Evolutionary conservation across 768 basidiomycete genomes (phyloP), one percentile per base, ranked within the genome.

Genomic region (Pleurotus sapidus): DNA sequence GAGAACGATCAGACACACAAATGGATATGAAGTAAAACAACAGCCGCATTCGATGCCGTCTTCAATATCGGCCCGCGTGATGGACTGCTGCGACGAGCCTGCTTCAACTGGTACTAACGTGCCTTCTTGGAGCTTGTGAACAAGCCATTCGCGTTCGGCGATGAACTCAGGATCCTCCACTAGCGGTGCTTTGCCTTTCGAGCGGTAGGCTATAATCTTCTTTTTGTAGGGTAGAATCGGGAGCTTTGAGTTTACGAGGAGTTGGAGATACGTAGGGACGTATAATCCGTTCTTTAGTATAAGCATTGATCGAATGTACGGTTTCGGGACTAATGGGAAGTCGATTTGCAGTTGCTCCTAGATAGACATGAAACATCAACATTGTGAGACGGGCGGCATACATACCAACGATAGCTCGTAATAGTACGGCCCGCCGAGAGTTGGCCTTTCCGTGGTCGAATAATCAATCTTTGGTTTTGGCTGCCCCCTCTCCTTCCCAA

Each of bases 21-120:
- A 57, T 43, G 46, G 6, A 51, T 49, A 59, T 23, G 34, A 34
- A 51, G 25, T 72, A 65, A 94, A 96, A 70, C 94, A 97, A 64
- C 93, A 95, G 11, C 88, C 89, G 64, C 94, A 95, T 64, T 95
- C 92, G 37, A 95, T 84, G 2, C 87, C 89, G 6, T 69, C 75
- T 30, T 80, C 83, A 17, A 77, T 74, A 23, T 75, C 71, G 42
- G 77, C 78, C n/a, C 78, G 68, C 56, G 68, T 64, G 0, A 75
- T 68, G 48, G 71, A 68, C 39, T 70, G 60, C 37, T 71, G 66
- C 45, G 74, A 70, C 20, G 71, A 71, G 0, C 65, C 60, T 11
- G 63, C 67, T 24, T 66, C 68, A 23, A 74, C 74, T n/a, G 34
- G 17, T 17, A 42, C 56, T 11, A 56, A 57, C 3, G 59, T 61